Conservation (phyloP, 495 filamentous ascomycete species). For the Pyrenula aspistea region DNA sequence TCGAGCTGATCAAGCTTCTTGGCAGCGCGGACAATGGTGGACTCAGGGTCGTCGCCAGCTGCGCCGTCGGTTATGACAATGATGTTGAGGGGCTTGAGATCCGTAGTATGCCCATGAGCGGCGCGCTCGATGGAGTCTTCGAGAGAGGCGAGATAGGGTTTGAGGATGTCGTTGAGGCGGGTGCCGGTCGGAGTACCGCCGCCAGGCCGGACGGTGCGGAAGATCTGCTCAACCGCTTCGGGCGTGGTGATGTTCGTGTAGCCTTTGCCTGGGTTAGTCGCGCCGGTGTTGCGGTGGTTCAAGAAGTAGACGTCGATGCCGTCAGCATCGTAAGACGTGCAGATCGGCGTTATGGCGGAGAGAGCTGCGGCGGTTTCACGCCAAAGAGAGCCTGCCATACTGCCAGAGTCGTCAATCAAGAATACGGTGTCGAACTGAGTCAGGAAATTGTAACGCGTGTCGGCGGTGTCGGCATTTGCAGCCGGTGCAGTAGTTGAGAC, state of each 20-base stretch:
- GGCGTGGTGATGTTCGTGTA: conserved; percentile 48
- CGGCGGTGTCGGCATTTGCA: background rate
- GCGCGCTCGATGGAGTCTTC: conserved; percentile 18
- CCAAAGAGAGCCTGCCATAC: conserved; percentile 77
- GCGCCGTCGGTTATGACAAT: conserved; percentile 89
- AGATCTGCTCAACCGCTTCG: conserved; percentile 49
- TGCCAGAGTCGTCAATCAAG: conserved; percentile 84
- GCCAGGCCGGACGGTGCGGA: conserved; percentile 47
- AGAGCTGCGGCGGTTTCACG: conserved; percentile 62
- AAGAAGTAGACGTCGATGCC: conserved; percentile 95
- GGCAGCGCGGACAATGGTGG: conserved; percentile 53
- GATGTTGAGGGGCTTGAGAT: conserved; percentile 77
- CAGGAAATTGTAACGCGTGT: conserved; percentile 58
- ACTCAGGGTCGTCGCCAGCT: conserved; percentile 71
- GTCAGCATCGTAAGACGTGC: conserved; percentile 69
- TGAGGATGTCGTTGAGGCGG: conserved; percentile 60
- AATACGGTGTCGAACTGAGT: conserved; percentile 82
- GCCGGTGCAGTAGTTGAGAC: background rate
- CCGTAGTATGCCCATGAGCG: conserved; percentile 28
- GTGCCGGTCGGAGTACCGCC: conserved; percentile 67
- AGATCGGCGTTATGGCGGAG: conserved; percentile 69
- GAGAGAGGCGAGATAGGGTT: conserved; percentile 48
- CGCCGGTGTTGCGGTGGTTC: conserved; percentile 42
- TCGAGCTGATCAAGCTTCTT: conserved; percentile 57
- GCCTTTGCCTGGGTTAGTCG: background rate